Percentiles rank a stretch among this genome's conserved stretches.
phyloP scores from a whole-genome alignment of 139 green algal species.

The Gonium pectorale region DNA sequence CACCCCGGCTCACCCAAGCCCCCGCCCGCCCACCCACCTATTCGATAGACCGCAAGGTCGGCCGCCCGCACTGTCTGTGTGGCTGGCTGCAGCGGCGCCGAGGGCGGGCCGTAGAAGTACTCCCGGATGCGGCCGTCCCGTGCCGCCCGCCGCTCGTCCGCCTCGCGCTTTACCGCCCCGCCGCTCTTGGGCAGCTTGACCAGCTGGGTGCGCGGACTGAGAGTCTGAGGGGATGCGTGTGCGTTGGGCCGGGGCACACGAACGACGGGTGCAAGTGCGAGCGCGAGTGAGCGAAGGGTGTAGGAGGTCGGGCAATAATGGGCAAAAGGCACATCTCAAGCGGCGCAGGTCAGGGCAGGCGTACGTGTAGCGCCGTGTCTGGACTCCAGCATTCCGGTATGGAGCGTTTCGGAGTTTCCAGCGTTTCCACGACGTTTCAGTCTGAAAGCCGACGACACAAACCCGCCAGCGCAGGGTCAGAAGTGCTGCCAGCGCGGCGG shows the following conservation, averaged over 20 bases:
- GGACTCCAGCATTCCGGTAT: too few species aligned
- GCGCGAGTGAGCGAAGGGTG: too few species aligned
- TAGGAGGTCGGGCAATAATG: too few species aligned
- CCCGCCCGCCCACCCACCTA: constrained; percentile 54
- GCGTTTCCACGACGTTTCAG: too few species aligned
- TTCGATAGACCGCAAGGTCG: constrained; percentile 80
- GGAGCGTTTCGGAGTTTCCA: too few species aligned
- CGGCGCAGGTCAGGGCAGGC: too few species aligned
- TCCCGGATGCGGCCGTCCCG: constrained; percentile 76
- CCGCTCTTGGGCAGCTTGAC: constrained; percentile 89
- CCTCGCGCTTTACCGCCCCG: constrained; percentile 82
- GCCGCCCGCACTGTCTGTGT: constrained; percentile 64
- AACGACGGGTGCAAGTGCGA: too few species aligned
- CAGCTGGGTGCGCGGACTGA: constrained; percentile 43
- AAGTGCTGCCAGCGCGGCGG: too few species aligned
- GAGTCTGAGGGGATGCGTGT: constrained; percentile 5
- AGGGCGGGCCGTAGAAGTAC: constrained; percentile 91
- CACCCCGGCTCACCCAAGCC: background rate
- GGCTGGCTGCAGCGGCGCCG: constrained; percentile 57
- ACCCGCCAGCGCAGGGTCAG: too few species aligned
- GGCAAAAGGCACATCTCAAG: too few species aligned
- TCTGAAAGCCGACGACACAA: too few species aligned
- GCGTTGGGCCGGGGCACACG: background rate
- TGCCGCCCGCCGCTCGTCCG: constrained; percentile 62
- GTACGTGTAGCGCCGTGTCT: too few species aligned